Base-by-base conservation (phyloP, 2,329 filamentous ascomycete species). In the Nigrospora osmanthi region DNA sequence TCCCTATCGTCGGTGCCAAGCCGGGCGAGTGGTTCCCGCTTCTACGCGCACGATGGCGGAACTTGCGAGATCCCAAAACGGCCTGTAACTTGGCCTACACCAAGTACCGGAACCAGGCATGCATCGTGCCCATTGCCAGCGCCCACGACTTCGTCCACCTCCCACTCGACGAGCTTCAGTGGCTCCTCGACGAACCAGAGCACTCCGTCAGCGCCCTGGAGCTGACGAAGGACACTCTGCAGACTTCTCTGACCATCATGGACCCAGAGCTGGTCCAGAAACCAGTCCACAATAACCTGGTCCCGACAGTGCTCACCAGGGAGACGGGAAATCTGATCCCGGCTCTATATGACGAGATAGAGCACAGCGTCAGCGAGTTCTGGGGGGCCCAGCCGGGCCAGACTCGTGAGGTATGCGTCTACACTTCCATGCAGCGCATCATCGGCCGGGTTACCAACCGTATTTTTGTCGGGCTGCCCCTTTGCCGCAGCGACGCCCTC, bases 1-100 rank as follows among this genome's bases (percentile, higher is more conserved):
- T 64, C 9, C 60, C 58, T 7, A 55, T 64, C 38, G 38, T 64
- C 32, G 58, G 60, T 17, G 52, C 56, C 6, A 54, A 47, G n/a
- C 44, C 58, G n/a, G 56, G 56, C 13, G 61, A 65, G 45, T 64
- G 58, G 61, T 62, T 66, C 44, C 52, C 60, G 7, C 48, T 55
- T 6, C 17, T 47, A 11, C 55, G 55, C 33, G 62, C 62, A 6
- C 51, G 38, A 46, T 63, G 55, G 56, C 55, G 60, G 16, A 64
- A 64, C 47, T 47, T 52, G 3, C 31, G 41, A 34, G 52, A 63
- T 48, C 58, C 60, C 54, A 58, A 59, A 47, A 36, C 47, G 0
- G 55, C 59, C 0, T 42, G 57, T 17, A 38, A 53, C 15, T 15
- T 51, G 11, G 57, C 57, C 1, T 55, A 64, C 38, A 34, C 35